Evolutionary conservation across 176 grass and related monocot species (phyloP).

Genomic region (Aegilops tauschii): DNA sequence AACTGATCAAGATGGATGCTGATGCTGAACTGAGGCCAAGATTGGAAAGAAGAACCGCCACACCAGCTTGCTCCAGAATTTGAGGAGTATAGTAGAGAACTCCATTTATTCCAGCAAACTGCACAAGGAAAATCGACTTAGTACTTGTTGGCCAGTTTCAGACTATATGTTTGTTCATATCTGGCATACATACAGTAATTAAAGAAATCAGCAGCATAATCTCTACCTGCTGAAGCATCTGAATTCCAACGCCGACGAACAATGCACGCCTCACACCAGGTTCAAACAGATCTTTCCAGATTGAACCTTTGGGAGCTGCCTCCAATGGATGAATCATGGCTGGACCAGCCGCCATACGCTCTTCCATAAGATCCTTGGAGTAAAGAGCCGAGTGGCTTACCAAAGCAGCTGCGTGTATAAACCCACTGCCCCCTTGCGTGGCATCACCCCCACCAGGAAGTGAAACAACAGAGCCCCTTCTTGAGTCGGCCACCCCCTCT

Average conservation of each 20-base stretch:
- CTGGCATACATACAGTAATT: neutral
- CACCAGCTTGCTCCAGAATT: conserved; percentile 89
- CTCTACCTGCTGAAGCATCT: conserved; percentile 86
- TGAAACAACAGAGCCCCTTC: conserved; percentile 64
- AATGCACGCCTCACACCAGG: conserved; percentile 79
- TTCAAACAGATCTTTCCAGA: conserved; percentile 70
- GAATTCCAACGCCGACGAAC: conserved; percentile 72
- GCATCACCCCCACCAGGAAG: conserved; percentile 57
- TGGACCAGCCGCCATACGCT: conserved; percentile 51
- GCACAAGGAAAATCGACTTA: conserved; percentile 11
- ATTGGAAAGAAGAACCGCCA: conserved; percentile 74
- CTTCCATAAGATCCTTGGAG: conserved; percentile 58
- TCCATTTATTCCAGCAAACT: conserved; percentile 97
- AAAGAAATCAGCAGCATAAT: neutral
- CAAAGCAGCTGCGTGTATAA: conserved; percentile 77
- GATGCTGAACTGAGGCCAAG: conserved; percentile 88
- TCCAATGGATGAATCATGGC: conserved; percentile 67
- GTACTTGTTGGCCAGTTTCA: neutral
- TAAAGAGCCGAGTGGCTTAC: conserved; percentile 83
- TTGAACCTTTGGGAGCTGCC: conserved; percentile 53
- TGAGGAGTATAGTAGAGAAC: conserved; percentile 93
- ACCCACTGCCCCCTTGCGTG: conserved; percentile 40
- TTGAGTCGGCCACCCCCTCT: conserved; percentile 61
- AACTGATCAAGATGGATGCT: conserved; percentile 85
- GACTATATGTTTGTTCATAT: neutral